phyloP scores from a whole-genome alignment of 441 rosid species.

The Croton setiger region DNA sequence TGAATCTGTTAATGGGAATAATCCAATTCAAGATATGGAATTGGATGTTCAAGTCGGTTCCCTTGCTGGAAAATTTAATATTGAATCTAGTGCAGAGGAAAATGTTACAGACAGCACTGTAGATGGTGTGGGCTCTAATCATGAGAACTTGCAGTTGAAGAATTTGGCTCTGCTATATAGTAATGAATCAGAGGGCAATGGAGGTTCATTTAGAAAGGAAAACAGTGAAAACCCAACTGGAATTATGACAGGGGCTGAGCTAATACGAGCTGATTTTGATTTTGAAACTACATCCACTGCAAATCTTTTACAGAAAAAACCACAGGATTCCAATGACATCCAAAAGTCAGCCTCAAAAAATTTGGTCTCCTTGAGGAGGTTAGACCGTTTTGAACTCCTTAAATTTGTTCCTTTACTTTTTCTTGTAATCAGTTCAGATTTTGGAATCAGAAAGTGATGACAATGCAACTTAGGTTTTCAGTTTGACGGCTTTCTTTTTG shows the following conservation, averaged over 20 bases:
- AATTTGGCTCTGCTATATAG: slow-evolving; percentile 26
- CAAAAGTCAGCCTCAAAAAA: slow-evolving; percentile 26
- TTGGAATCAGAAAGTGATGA: neutral
- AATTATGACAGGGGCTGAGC: slow-evolving; percentile 18
- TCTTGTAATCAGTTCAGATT: neutral
- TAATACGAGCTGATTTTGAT: slow-evolving; percentile 24
- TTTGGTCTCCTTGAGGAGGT: slow-evolving; percentile 36
- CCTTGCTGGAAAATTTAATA: slow-evolving; percentile 15
- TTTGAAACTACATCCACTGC: slow-evolving; percentile 23
- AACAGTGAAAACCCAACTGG: slow-evolving; percentile 25
- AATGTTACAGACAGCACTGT: slow-evolving; percentile 16
- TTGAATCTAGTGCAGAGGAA: slow-evolving; percentile 27
- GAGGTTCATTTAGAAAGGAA: slow-evolving; percentile 27
- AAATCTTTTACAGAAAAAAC: slow-evolving; percentile 24
- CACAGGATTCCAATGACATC: slow-evolving; percentile 24
- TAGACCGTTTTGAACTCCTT: slow-evolving; percentile 20
- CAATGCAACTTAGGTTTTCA: neutral
- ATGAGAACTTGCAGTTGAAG: slow-evolving; percentile 23
- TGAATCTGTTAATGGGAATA: slow-evolving; percentile 24
- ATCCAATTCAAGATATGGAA: slow-evolving; percentile 22
- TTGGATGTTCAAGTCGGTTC: slow-evolving; percentile 26
- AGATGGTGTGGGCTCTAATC: slow-evolving; percentile 22
- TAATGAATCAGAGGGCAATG: slow-evolving; percentile 23
- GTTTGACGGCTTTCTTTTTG: neutral
- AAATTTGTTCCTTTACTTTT: neutral